phyloP scores from a whole-genome alignment of 495 filamentous ascomycete species.

The Tuber magnatum region DNA sequence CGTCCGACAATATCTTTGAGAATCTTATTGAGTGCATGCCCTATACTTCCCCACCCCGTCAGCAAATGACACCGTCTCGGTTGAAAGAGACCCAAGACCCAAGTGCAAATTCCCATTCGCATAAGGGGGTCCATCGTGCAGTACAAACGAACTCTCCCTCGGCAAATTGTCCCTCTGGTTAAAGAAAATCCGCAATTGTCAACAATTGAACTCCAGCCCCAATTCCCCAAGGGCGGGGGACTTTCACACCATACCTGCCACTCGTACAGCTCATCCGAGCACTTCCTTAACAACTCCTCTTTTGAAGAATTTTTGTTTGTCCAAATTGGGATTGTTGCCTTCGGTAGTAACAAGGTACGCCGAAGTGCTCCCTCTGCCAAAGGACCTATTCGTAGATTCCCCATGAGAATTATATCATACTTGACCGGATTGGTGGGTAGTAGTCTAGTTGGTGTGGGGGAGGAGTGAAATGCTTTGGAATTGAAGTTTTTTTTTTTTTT shows the following conservation, averaged over 20 bases:
- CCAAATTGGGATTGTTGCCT: slow-evolving; percentile 46
- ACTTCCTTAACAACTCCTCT: slow-evolving; percentile 57
- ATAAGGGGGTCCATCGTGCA: slow-evolving; percentile 97
- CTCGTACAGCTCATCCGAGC: slow-evolving; percentile 78
- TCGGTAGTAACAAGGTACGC: slow-evolving; percentile 44
- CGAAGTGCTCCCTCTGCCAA: slow-evolving; percentile 27
- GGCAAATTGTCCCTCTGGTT: slow-evolving; percentile 46
- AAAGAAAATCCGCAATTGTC: not conserved
- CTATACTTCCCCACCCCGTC: slow-evolving; percentile 36
- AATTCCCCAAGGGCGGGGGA: not conserved
- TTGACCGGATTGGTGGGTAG: not conserved
- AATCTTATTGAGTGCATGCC: slow-evolving; percentile 97
- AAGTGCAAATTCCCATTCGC: slow-evolving; percentile 91
- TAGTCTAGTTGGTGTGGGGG: not conserved
- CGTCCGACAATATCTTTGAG: slow-evolving; percentile 88
- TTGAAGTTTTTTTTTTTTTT: not conserved
- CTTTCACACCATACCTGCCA: slow-evolving; percentile 59
- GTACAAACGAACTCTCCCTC: slow-evolving; percentile 57
- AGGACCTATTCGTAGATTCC: not conserved
- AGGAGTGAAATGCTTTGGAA: not conserved
- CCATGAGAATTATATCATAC: not conserved
- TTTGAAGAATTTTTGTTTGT: slow-evolving; percentile 43
- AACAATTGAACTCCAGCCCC: not conserved
- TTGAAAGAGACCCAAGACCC: not conserved
- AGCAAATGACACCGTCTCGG: not conserved